These are phyloP conservation scores for Phaeosphaeriaceae sp. DNA, from an alignment of 2,329 filamentous ascomycete species.

Conservation along the genomic window DNA sequence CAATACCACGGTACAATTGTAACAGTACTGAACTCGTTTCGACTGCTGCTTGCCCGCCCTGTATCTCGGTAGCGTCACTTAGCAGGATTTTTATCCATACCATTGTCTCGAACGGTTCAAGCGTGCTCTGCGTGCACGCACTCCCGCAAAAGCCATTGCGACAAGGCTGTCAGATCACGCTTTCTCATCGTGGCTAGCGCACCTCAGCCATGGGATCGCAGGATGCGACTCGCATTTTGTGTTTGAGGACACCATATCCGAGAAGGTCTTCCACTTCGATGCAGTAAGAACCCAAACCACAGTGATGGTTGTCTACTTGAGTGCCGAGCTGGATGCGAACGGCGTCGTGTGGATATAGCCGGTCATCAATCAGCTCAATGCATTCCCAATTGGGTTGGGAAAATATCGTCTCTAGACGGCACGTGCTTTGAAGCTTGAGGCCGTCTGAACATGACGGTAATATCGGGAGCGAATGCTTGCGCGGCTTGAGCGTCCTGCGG, in stretches of 20 bases:
- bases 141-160: constrained; percentile 1
- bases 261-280: constrained; percentile 20
- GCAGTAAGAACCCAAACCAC: constrained; percentile 33
- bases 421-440: constrained; percentile 11
- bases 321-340: background rate
- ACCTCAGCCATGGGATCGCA: constrained; percentile 3
- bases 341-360: background rate
- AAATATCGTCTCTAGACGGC: background rate
- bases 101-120: constrained; percentile 35
- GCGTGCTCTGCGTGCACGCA: constrained; percentile 12
- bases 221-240: background rate
- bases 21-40: background rate
- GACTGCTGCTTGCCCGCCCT: background rate
- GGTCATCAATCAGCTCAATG: constrained; percentile 6
- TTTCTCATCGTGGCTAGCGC: constrained; percentile 8
- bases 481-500: background rate
- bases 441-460: constrained; percentile 15
- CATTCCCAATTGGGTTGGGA: constrained; percentile 6
- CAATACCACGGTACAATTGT: background rate
- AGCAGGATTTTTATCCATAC: constrained; percentile 12
- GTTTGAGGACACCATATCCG: constrained; percentile 7
- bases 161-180: constrained; percentile 17
- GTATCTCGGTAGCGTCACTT: constrained; percentile 10
- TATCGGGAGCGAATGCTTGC: constrained; percentile 12
- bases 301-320: background rate